These are phyloP conservation scores for Picochlorum sp. DNA, from an alignment of 139 green algal genomes.

Conservation along the genomic window DNA sequence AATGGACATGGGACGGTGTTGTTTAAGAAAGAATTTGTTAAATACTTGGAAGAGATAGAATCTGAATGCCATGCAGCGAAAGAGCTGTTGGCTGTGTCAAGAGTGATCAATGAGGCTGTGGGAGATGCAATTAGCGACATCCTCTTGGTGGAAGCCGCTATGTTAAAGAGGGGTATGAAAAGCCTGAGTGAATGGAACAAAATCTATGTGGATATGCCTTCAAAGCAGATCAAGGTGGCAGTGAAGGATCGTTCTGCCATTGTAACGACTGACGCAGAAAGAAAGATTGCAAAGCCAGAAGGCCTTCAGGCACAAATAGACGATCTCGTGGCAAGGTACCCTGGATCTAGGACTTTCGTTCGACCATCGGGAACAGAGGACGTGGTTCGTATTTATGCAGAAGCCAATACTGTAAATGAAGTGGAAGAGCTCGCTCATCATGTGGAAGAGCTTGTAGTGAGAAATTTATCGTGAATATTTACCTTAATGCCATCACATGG, in stretches of 20 bases:
- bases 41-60: not conserved
- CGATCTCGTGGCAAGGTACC: conserved; percentile 21
- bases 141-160: conserved; percentile 77
- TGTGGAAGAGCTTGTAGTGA: conserved; percentile 23
- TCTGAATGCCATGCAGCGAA: conserved; percentile 7
- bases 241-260: conserved; percentile 67
- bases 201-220: conserved; percentile 85
- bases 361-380: conserved; percentile 93
- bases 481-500: no score
- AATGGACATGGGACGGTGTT: conserved; percentile 96
- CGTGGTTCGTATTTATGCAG: conserved; percentile 91
- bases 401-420: conserved; percentile 57
- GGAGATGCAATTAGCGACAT: conserved; percentile 84
- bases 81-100: conserved; percentile 49
- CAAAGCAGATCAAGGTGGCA: conserved; percentile 61
- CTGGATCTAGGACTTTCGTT: conserved; percentile 71
- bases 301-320: conserved; percentile 68
- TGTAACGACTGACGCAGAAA: conserved; percentile 64
- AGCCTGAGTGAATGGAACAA: conserved; percentile 57
- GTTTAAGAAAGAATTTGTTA: conserved; percentile 45
- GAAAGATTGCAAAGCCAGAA: conserved; percentile 38
- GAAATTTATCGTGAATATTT: not conserved
- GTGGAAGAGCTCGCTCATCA: conserved; percentile 60
- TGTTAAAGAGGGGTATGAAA: conserved; percentile 44
- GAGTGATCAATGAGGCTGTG: conserved; percentile 82